Conservation (phyloP, 192 early-diverging fungal species). For the Spinellus fusiger region DNA sequence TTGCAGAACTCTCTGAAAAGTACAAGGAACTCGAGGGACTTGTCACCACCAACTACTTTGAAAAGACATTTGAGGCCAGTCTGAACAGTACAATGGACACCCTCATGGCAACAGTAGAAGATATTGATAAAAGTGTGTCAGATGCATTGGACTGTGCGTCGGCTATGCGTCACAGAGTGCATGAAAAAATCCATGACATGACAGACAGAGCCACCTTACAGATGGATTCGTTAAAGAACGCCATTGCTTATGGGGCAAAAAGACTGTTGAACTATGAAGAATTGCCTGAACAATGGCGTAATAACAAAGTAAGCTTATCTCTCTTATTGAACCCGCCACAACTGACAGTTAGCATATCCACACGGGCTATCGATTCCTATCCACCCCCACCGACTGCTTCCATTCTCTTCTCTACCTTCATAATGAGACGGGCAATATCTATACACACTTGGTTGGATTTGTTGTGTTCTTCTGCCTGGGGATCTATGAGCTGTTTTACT, state of each 20-base stretch:
- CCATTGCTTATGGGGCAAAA: slow-evolving; percentile 42
- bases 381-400: slow-evolving; percentile 48
- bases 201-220: slow-evolving; percentile 26
- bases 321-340: background rate
- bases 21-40: slow-evolving; percentile 36
- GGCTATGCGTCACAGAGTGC: slow-evolving; percentile 14
- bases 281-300: slow-evolving; percentile 52
- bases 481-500: slow-evolving; percentile 43
- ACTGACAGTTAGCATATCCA: slow-evolving; percentile 21
- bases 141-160: slow-evolving; percentile 18
- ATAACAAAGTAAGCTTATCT: slow-evolving; percentile 42
- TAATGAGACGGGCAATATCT: slow-evolving; percentile 68
- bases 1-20: slow-evolving; percentile 40
- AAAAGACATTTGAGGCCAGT: slow-evolving; percentile 22
- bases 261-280: slow-evolving; percentile 54
- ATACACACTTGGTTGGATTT: slow-evolving; percentile 58
- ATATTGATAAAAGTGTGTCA: slow-evolving; percentile 24
- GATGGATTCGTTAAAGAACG: slow-evolving; percentile 37
- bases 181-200: slow-evolving; percentile 22
- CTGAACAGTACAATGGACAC: slow-evolving; percentile 25
- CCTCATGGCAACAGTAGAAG: slow-evolving; percentile 25
- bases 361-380: slow-evolving; percentile 51
- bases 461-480: slow-evolving; percentile 51
- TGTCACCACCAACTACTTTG: slow-evolving; percentile 9
- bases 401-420: slow-evolving; percentile 57